Evolutionary conservation across 1,284 basidiomycete genomes (phyloP), one percentile per base, ranked within the genome.

Genomic region (Ganoderma meredithae): DNA sequence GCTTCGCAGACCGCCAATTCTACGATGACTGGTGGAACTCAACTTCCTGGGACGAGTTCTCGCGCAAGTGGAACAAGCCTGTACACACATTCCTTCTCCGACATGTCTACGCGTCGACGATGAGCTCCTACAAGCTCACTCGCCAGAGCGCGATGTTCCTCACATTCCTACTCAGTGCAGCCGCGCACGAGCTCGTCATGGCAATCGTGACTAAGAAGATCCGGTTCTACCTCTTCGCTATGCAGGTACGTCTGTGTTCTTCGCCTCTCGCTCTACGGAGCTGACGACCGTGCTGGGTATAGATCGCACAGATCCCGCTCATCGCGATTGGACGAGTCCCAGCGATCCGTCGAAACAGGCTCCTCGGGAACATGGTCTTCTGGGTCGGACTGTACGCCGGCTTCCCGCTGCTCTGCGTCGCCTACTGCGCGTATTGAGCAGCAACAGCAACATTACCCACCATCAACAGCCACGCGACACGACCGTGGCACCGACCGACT

Each of bases 1-100:
- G 93, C 77, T 99, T 99, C 77, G 96, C 96, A 33, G 97, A 99
- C 79, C 87, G 97, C 53, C 94, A 96, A 74, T 99, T 99, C 80
- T 99, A 99, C 80, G 94, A 96, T 80, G 97, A 98, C 78, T 98
- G 96, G 93, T 99, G 97, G 97, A 99, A 99, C 82, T 95, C 95
- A 1, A 96, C 93, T 0, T 94, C 93, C 2, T 97, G 95, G 93
- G 98, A 98, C 77, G 95, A 98, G 79, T 99, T 98, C 80, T 93
- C 95, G 7, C 90, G 96, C 60, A 96, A 97, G 81, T 98, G 96
- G 96, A 98, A 98, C 83, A 95, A 94, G 74, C 87, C 90, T 10
- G 92, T 96, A n/a, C 90, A 98, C 78, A 90, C 90, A 2, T 99
- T 99, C 86, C 87, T 99, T 27, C 86, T 99, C 12, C 90, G 95